Evolutionary conservation across 352 stramenopile species (phyloP).

Genomic region (Phytopythium ostracodes): DNA sequence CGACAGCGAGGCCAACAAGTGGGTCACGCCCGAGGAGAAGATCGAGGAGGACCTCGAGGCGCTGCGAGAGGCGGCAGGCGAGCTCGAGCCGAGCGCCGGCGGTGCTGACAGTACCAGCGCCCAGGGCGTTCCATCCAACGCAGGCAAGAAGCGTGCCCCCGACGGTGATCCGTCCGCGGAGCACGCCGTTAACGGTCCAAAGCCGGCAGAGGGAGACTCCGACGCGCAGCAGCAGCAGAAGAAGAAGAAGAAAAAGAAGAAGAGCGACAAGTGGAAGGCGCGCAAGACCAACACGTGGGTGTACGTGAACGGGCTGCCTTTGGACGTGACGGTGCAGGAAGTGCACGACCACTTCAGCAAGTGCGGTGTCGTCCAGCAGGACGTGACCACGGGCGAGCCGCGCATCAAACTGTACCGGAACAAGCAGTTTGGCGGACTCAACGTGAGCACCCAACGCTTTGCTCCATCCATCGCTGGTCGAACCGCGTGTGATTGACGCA

Average conservation of each 20-base stretch:
- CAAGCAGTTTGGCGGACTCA: slow-evolving; percentile 83
- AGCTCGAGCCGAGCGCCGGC: slow-evolving; percentile 13
- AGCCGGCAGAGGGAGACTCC: slow-evolving; percentile 1
- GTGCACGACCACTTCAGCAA: slow-evolving; percentile 93
- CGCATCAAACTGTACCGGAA: slow-evolving; percentile 96
- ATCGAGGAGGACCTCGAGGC: slow-evolving; percentile 68
- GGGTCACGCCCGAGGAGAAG: slow-evolving; percentile 65
- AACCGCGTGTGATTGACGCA: neutral
- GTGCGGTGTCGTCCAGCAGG: slow-evolving; percentile 92
- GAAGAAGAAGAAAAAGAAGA: slow-evolving; percentile 83
- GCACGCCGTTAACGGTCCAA: slow-evolving; percentile 13
- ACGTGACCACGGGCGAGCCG: slow-evolving; percentile 89
- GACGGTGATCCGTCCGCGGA: slow-evolving; percentile 29
- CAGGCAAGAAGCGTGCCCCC: slow-evolving; percentile 12
- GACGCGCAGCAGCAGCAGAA: slow-evolving; percentile 24
- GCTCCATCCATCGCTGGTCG: too few relatives aligned
- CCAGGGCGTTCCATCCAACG: neutral
- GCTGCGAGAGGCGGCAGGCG: slow-evolving; percentile 39
- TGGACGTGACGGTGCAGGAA: slow-evolving; percentile 90
- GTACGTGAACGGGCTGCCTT: slow-evolving; percentile 94
- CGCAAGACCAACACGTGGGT: slow-evolving; percentile 92
- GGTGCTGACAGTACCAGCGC: neutral
- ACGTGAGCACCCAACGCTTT: too few relatives aligned
- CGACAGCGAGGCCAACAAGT: slow-evolving; percentile 60
- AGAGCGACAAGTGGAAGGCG: slow-evolving; percentile 78